Evolutionary conservation across 1,284 basidiomycete species (phyloP), one percentile per base, ranked within the genome.

Genomic region (Ganoderma boninense): DNA sequence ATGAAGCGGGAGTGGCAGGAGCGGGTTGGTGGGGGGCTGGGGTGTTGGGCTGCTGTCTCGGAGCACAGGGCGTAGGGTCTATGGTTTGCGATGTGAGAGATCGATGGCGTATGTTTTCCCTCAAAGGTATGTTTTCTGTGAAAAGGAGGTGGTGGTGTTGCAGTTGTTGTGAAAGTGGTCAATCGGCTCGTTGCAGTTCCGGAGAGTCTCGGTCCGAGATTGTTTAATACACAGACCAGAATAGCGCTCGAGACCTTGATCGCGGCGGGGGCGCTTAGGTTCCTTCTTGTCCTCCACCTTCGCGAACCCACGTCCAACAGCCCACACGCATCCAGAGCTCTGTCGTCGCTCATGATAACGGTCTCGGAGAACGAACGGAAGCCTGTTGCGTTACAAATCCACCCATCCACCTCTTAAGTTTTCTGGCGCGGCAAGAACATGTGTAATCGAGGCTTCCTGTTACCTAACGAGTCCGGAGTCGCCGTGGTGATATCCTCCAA

Each of bases 1-100:
- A 60, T 60, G 59, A 60, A 23, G 59, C 38, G 59, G n/a, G 38
- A 60, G 38, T 60, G 59, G 59, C n/a, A 42, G 59, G 59, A 60
- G 38, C 59, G 59, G 18, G 23, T 40, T 42, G 59, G 59, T 5
- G 59, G 59, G n/a, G 38, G 32, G 35, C 35, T 40, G 23, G 59
- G 59, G 5, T 40, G 32, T 40, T 60, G 38, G 59, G n/a, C n/a
- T 4, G 35, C 20, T 38, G 38, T 60, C 38, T n/a, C n/a, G n/a
- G 38, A 23, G n/a, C n/a, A 16, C 11, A 11, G 32, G 38, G 13
- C 35, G n/a, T 42, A 40, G 38, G 7, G 2, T 32, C 14, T 13
- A 32, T 26, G n/a, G 2, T 43, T 43, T 43, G 23, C n/a, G 8
- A 11, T 23, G 46, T 10, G 46, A 49, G n/a, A 49, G n/a, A 11